Percentiles rank a stretch among this genome's conserved stretches.
phyloP scores from a whole-genome alignment of 345 rosid species.

The Capsella bursapastoris region DNA sequence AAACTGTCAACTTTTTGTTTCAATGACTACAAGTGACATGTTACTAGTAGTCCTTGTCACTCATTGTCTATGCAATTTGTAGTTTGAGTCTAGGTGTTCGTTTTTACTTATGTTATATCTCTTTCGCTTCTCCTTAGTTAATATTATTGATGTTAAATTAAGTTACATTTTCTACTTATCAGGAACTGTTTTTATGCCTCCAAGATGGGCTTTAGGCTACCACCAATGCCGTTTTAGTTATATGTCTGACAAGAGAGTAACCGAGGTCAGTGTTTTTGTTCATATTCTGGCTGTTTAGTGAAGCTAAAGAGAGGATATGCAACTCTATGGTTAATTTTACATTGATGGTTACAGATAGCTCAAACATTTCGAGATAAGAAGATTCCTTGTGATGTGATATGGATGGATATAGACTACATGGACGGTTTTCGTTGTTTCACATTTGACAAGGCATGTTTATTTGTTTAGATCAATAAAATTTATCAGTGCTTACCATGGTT shows the following conservation, averaged over 20 bases:
- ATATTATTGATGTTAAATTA: neutral
- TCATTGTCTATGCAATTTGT: constrained; percentile 8
- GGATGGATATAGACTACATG: constrained; percentile 99
- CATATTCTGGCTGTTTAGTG: constrained; percentile 21
- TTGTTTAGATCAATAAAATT: constrained; percentile 5
- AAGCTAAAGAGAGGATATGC: constrained; percentile 9
- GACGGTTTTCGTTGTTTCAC: constrained; percentile 97
- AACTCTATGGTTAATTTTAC: neutral
- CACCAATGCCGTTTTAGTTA: constrained; percentile 98
- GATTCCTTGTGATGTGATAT: constrained; percentile 86
- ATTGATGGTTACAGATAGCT: constrained; percentile 56
- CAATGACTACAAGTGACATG: neutral
- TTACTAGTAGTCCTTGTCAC: neutral
- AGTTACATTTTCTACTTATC: constrained; percentile 7
- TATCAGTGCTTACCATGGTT: constrained; percentile 2
- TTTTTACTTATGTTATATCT: neutral
- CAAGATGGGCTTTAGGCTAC: constrained; percentile 95
- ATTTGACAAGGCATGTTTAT: constrained; percentile 69
- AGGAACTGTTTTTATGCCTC: constrained; percentile 95
- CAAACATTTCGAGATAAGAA: constrained; percentile 77
- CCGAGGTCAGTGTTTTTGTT: constrained; percentile 58
- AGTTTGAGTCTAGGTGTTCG: neutral
- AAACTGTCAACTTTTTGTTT: constrained; percentile 4
- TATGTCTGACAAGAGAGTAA: constrained; percentile 74
- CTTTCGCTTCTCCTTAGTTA: neutral